Base-by-base conservation (phyloP, 257 asterid species). In the Solanum pimpinellifolium region DNA sequence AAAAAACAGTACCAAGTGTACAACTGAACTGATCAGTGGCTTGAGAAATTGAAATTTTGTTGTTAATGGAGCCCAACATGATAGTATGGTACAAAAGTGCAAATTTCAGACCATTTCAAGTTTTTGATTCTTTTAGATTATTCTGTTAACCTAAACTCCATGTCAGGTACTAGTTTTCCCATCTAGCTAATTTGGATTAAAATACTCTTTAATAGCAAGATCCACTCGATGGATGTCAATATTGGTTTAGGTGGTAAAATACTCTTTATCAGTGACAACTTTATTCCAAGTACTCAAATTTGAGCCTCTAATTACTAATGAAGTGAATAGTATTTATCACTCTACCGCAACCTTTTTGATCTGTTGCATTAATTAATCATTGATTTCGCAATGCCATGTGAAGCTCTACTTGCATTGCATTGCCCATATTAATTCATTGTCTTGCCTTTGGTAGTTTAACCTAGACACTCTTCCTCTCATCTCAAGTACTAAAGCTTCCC, bases 321-420 rank as follows among this genome's bases (percentile, higher is more conserved):
- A 35, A 73, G 29, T 9, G 18, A 73, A 27, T 9, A 18, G 20
- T 66, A 15, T 3, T 35, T 72, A 7, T 25, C 0, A 33, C 5
- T 72, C 75, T 29, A 6, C 11, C 41, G 1, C 41, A 69, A 69
- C 12, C 11, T 29, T 29, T 29, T 14, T 69, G 3, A 31, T 31
- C 6, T 69, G 27, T 35, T 72, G 80, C 46, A 72, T 72, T 70
- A 18, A 72, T 33, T 31, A 15, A 49, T 49, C 60, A 15, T 49
- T 5, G 60, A 49, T 72, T 56, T 42, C 65, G 86, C 42, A 85
- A 52, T 77, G 83, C 83, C 91, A 69, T 49, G 88, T 87, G 89
- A 85, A 31, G 37, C 88, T 87, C 89, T 85, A 82, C 25, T 69
- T 66, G 60, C 60, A 15, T 52, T 16, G 47, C 47, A 5, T 37